phyloP scores from a whole-genome alignment of 768 basidiomycete species.

The Phaeotremella skinneri region DNA sequence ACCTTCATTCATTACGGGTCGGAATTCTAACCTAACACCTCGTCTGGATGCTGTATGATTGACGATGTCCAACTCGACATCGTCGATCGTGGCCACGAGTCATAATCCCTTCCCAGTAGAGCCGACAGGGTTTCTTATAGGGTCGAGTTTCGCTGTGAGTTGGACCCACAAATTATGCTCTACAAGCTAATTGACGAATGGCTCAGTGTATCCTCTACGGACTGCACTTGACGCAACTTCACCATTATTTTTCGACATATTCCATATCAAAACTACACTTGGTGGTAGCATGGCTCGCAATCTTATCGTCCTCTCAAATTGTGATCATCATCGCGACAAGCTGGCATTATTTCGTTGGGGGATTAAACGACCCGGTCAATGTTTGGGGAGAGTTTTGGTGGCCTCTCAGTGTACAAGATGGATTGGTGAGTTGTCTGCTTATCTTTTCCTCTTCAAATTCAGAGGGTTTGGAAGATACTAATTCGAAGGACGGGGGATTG shows the following conservation, averaged over 20 bases:
- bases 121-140: constrained; percentile 32
- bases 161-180: not conserved
- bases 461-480: not conserved
- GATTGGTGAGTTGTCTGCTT: constrained; percentile 30
- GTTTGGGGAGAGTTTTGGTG: constrained; percentile 47
- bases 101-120: constrained; percentile 37
- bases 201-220: constrained; percentile 34
- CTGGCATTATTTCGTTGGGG: constrained; percentile 38
- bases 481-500: not conserved
- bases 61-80: no score
- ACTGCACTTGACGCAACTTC: constrained; percentile 35
- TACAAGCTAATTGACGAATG: not conserved
- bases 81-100: constrained; percentile 5
- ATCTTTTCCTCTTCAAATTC: not conserved
- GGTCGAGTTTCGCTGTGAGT: constrained; percentile 29
- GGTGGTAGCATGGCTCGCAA: constrained; percentile 35
- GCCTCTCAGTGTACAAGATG: constrained; percentile 45
- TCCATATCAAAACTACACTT: constrained; percentile 4
- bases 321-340: constrained; percentile 35
- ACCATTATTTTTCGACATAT: constrained; percentile 27
- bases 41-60: no score
- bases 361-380: constrained; percentile 16
- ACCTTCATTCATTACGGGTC: no score
- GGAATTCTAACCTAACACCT: not conserved
- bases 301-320: constrained; percentile 36